Conservation (phyloP, 176 grass and related monocot genomes). For the Microstegium vimineum region DNA sequence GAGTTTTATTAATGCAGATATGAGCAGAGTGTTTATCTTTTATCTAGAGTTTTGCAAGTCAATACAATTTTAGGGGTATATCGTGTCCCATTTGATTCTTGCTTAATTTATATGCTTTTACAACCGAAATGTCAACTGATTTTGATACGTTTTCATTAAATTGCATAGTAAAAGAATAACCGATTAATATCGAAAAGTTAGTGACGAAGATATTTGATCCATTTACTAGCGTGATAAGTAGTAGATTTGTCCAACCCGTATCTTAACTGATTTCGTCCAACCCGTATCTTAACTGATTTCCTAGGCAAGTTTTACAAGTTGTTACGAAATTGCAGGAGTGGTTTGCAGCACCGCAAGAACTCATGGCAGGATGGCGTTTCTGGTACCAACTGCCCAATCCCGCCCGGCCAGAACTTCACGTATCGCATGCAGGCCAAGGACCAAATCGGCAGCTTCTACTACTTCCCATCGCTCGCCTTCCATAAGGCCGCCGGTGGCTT, state of each 20-base stretch:
- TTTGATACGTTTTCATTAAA: neutral
- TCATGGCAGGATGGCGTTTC: constrained; percentile 88
- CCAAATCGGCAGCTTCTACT: constrained; percentile 72
- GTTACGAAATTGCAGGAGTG: constrained; percentile 40
- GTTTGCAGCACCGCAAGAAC: constrained; percentile 71
- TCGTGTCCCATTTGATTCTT: neutral
- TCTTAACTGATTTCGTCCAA: neutral
- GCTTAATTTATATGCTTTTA: neutral
- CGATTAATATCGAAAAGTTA: neutral
- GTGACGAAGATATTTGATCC: neutral
- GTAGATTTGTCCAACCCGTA: neutral
- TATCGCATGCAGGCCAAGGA: constrained; percentile 70
- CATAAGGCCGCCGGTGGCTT: constrained; percentile 81
- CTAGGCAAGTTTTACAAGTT: too few relatives aligned
- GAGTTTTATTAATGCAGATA: neutral
- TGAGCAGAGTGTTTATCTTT: neutral
- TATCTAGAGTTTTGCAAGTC: neutral
- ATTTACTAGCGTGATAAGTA: neutral
- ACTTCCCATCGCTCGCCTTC: constrained; percentile 68
- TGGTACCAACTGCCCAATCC: constrained; percentile 80
- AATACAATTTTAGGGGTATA: neutral
- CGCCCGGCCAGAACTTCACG: constrained; percentile 58
- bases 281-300: neutral
- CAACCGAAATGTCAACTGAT: neutral
- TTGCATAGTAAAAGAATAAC: neutral